These are phyloP conservation scores for Yamadazyma scolyti DNA, from an alignment of 805 yeast species.

Conservation along the genomic window DNA sequence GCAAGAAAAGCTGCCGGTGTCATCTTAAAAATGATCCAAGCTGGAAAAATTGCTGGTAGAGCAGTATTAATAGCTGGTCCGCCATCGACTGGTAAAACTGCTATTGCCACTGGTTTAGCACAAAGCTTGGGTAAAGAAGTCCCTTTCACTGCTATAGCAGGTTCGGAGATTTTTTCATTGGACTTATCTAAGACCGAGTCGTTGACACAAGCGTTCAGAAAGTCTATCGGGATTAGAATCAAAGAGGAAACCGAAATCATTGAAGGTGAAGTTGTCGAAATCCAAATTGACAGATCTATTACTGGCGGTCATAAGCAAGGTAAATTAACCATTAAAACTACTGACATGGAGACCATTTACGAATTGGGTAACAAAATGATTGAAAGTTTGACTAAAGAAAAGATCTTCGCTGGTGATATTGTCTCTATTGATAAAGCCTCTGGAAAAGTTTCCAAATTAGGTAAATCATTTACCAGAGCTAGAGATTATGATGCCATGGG, in stretches of 20 bases:
- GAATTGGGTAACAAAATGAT: slow-evolving; percentile 94
- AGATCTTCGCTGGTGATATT: slow-evolving; percentile 95
- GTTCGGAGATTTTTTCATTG: slow-evolving; percentile 87
- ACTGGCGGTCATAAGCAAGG: slow-evolving; percentile 99
- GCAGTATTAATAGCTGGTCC: slow-evolving; percentile 97
- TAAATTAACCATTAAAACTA: slow-evolving; percentile 92
- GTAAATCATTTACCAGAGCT: slow-evolving; percentile 93
- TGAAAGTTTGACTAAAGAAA: slow-evolving; percentile 90
- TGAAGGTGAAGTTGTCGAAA: slow-evolving; percentile 98
- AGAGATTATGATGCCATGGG: slow-evolving; percentile 99
- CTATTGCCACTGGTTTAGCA: slow-evolving; percentile 90
- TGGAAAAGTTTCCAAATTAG: slow-evolving; percentile 90
- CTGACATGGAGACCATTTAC: slow-evolving; percentile 98
- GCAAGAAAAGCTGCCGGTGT: slow-evolving; percentile 97
- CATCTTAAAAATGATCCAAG: slow-evolving; percentile 86
- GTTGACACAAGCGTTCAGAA: slow-evolving; percentile 92
- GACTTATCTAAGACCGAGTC: slow-evolving; percentile 96
- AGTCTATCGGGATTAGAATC: slow-evolving; percentile 91
- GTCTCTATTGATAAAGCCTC: slow-evolving; percentile 92
- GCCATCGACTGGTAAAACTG: slow-evolving; percentile 98
- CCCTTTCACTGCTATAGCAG: slow-evolving; percentile 94
- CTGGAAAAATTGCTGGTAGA: slow-evolving; percentile 93
- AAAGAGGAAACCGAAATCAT: slow-evolving; percentile 96
- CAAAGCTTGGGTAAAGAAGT: slow-evolving; percentile 74
- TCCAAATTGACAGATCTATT: slow-evolving; percentile 86